A percentile compares a stretch with the other conserved stretches of the same genome.
These are phyloP conservation scores for Ogataea dorogensis DNA, from an alignment of 805 yeast genomes.

Conservation along the genomic window DNA sequence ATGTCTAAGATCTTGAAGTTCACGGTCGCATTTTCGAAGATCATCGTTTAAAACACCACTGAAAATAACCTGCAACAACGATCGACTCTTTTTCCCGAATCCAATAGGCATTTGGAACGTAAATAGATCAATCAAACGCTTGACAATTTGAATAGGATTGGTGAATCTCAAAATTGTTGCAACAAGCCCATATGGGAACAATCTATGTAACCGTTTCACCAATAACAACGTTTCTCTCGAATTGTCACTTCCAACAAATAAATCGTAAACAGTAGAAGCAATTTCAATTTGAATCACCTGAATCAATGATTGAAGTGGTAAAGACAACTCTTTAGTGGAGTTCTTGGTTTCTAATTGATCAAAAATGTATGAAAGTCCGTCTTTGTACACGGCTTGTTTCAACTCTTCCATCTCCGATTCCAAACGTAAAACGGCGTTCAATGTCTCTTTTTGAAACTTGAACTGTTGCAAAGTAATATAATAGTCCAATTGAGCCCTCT, in stretches of 20 bases:
- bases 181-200: constrained; percentile 79
- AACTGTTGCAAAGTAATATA: constrained; percentile 58
- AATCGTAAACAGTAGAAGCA: constrained; percentile 79
- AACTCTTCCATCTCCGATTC: constrained; percentile 44
- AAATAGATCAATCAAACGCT: constrained; percentile 74
- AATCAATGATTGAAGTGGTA: constrained; percentile 64
- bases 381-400: constrained; percentile 28
- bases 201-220: constrained; percentile 64
- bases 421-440: constrained; percentile 29
- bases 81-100: constrained; percentile 40
- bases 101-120: constrained; percentile 75
- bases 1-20: constrained; percentile 46
- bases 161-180: constrained; percentile 77
- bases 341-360: constrained; percentile 59
- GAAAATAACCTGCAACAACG: constrained; percentile 72
- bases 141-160: constrained; percentile 82
- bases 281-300: constrained; percentile 83
- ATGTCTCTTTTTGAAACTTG: constrained; percentile 62
- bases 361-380: constrained; percentile 61
- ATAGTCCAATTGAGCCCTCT: constrained; percentile 60
- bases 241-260: constrained; percentile 77
- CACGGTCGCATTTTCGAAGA: constrained; percentile 57
- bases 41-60: constrained; percentile 75
- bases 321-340: constrained; percentile 57
- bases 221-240: constrained; percentile 75